These are phyloP conservation scores for Poteriospumella lacustris DNA, from an alignment of 108 stramenopile genomes.

Conservation along the genomic window DNA sequence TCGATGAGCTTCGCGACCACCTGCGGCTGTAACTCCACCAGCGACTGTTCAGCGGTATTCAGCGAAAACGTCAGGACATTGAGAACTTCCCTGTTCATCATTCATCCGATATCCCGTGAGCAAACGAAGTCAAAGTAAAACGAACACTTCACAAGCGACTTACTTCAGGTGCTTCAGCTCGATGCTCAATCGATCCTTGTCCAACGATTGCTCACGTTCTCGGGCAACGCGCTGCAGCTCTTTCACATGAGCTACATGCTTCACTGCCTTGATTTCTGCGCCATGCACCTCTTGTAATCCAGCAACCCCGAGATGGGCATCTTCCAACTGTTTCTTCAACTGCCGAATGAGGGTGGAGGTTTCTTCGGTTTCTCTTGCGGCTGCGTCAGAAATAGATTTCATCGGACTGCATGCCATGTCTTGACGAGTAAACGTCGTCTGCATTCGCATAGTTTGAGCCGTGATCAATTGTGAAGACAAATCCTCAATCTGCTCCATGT, in stretches of 20 bases:
- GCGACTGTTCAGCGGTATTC: neutral
- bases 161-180: neutral
- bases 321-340: neutral
- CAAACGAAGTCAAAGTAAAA: neutral
- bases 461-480: too few species aligned
- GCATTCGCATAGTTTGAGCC: too few species aligned
- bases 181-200: neutral
- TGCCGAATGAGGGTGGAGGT: too few species aligned
- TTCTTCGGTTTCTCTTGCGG: too few species aligned
- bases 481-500: too few species aligned
- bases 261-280: neutral
- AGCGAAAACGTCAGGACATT: neutral
- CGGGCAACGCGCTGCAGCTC: neutral
- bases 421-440: too few species aligned
- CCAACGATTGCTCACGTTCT: neutral
- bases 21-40: neutral
- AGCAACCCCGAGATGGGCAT: neutral
- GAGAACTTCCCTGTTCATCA: neutral
- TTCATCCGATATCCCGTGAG: neutral
- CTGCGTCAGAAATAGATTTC: too few species aligned
- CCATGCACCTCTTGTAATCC: neutral
- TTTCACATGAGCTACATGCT: constrained; percentile 4
- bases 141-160: neutral
- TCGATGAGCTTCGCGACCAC: neutral
- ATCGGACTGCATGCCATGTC: too few species aligned